phyloP scores from a whole-genome alignment of 169 alveolate genomes.

The Plasmodium gonderi region DNA sequence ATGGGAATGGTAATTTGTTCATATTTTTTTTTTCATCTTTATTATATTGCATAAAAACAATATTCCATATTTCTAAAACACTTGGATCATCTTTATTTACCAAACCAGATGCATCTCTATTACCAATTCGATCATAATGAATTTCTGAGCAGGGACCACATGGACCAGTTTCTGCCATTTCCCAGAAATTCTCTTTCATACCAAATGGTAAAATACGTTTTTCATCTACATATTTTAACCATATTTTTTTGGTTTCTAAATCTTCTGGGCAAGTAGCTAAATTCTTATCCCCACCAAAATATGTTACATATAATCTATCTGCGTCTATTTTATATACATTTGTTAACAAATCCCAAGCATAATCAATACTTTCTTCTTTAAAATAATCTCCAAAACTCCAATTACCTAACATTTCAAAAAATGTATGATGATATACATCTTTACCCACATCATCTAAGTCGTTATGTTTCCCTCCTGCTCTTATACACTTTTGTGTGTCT shows the following conservation, averaged over 20 bases:
- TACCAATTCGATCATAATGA: constrained; percentile 93
- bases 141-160: constrained; percentile 98
- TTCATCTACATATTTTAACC: constrained; percentile 91
- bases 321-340: constrained; percentile 89
- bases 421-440: constrained; percentile 96
- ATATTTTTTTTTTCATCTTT: constrained; percentile 89
- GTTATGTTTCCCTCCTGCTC: constrained; percentile 94
- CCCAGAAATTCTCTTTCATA: constrained; percentile 95
- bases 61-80: constrained; percentile 96
- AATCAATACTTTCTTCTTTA: constrained; percentile 93
- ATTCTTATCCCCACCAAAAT: constrained; percentile 94
- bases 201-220: constrained; percentile 89
- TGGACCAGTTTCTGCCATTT: constrained; percentile 98
- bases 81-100: constrained; percentile 95
- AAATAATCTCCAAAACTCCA: constrained; percentile 97
- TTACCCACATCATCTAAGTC: constrained; percentile 95
- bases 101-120: constrained; percentile 91
- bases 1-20: constrained; percentile 90
- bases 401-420: constrained; percentile 97
- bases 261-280: constrained; percentile 91
- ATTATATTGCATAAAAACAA: constrained; percentile 96
- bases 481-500: constrained; percentile 95
- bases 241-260: constrained; percentile 88
- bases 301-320: constrained; percentile 92
- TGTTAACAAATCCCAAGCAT: constrained; percentile 94